Conservation (phyloP, 306 rosid genomes). For the Erythrophleum fordii region DNA sequence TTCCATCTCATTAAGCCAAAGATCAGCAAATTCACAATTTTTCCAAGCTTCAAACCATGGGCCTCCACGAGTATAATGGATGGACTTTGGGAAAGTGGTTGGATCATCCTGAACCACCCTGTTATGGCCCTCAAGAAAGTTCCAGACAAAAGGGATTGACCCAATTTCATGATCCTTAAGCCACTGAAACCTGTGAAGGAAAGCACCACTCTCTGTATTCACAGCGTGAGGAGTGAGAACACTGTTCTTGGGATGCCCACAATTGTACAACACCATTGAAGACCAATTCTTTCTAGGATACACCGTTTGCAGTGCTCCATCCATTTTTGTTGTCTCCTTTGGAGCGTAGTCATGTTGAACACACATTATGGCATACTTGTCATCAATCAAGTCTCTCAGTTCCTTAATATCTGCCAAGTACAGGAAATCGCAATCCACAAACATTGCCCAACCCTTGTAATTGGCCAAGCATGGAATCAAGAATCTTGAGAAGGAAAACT, state of each 20-base stretch:
- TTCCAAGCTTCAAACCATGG: slow-evolving; percentile 58
- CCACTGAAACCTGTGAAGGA: slow-evolving; percentile 54
- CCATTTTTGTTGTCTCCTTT: slow-evolving; percentile 52
- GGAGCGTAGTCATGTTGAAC: slow-evolving; percentile 53
- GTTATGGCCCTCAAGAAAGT: slow-evolving; percentile 56
- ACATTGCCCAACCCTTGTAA: slow-evolving; percentile 53
- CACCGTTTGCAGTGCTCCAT: slow-evolving; percentile 52
- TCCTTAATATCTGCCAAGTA: slow-evolving; percentile 49
- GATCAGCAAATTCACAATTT: slow-evolving; percentile 50
- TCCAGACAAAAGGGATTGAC: slow-evolving; percentile 51
- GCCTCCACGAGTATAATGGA: slow-evolving; percentile 52
- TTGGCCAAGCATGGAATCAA: slow-evolving; percentile 43
- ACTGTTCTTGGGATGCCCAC: slow-evolving; percentile 50
- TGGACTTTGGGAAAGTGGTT: slow-evolving; percentile 43
- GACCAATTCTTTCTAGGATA: slow-evolving; percentile 57
- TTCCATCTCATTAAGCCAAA: slow-evolving; percentile 47
- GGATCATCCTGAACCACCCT: slow-evolving; percentile 41
- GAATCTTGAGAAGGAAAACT: slow-evolving; percentile 53
- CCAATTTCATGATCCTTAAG: slow-evolving; percentile 54
- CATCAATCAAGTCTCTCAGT: slow-evolving; percentile 37
- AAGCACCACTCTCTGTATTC: slow-evolving; percentile 47
- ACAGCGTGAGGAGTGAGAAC: slow-evolving; percentile 43
- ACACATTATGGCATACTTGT: slow-evolving; percentile 41
- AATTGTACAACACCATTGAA: slow-evolving; percentile 55
- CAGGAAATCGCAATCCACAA: slow-evolving; percentile 55